Conservation (phyloP, 345 rosid genomes). For the Rhodomyrtus tomentosa region DNA sequence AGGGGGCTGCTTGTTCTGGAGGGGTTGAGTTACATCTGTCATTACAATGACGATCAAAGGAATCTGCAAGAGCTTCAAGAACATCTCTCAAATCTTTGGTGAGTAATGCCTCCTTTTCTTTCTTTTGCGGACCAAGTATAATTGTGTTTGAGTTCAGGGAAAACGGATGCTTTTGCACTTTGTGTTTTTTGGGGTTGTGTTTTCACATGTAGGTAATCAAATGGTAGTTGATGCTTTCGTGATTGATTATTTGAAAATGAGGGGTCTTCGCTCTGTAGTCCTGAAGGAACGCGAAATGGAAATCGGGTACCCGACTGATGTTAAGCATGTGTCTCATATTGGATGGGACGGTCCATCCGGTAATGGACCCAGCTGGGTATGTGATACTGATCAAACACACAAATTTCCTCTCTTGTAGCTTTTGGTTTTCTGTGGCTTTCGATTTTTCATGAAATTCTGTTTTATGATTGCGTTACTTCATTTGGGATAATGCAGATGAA, state of each 20-base stretch:
- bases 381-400: constrained; percentile 9
- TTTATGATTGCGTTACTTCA: not conserved
- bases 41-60: constrained; percentile 80
- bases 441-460: not conserved
- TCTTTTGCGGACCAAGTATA: not conserved
- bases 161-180: not conserved
- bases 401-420: not conserved
- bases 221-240: not conserved
- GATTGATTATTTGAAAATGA: not conserved
- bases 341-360: constrained; percentile 77
- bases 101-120: not conserved
- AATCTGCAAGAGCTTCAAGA: constrained; percentile 76
- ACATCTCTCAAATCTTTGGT: constrained; percentile 81
- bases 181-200: not conserved
- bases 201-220: not conserved
- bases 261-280: constrained; percentile 16
- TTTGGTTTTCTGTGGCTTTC: not conserved
- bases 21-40: not conserved
- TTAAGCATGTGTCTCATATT: constrained; percentile 84
- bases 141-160: not conserved
- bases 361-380: constrained; percentile 79
- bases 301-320: constrained; percentile 90
- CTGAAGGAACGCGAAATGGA: constrained; percentile 69
- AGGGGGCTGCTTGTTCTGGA: not conserved
- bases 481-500: constrained; percentile 47